A percentile compares a stretch with the other conserved stretches of the same genome.
Evolutionary conservation across 2,329 filamentous ascomycete species (phyloP).

Genomic region (Arthrocladium fulminans): DNA sequence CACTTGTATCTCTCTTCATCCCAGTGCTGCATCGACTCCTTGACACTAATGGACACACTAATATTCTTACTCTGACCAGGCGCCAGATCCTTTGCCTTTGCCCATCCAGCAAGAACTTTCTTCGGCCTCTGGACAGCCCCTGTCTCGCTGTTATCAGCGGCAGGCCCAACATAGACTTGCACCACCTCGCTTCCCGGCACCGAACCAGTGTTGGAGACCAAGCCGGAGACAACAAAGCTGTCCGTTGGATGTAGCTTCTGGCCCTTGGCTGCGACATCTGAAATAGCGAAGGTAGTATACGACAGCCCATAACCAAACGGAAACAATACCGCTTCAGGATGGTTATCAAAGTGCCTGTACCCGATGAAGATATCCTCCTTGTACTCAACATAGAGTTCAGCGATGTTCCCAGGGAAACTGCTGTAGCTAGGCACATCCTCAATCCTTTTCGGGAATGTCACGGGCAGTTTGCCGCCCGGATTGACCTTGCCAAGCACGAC

Average conservation of each 20-base stretch:
- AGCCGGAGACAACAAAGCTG: slow-evolving; percentile 27
- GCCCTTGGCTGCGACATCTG: slow-evolving; percentile 28
- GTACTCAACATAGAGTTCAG: slow-evolving; percentile 59
- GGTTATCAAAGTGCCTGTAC: slow-evolving; percentile 62
- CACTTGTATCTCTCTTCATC: slow-evolving; percentile 58
- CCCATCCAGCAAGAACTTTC: slow-evolving; percentile 51
- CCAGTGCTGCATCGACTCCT: slow-evolving; percentile 59
- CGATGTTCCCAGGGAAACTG: slow-evolving; percentile 52
- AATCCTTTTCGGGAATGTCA: slow-evolving; percentile 57
- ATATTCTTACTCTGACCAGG: slow-evolving; percentile 51
- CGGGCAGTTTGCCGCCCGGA: slow-evolving; percentile 60
- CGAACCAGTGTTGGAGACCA: slow-evolving; percentile 45
- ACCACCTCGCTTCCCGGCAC: slow-evolving; percentile 55
- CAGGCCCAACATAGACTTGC: slow-evolving; percentile 46
- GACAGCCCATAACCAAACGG: slow-evolving; percentile 66
- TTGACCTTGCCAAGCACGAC: slow-evolving; percentile 56
- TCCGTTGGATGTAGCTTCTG: slow-evolving; percentile 26
- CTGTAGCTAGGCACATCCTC: slow-evolving; percentile 62
- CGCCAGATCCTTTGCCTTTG: slow-evolving; percentile 53
- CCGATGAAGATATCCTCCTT: slow-evolving; percentile 66
- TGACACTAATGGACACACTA: slow-evolving; percentile 43
- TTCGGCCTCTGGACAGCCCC: slow-evolving; percentile 45
- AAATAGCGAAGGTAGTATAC: slow-evolving; percentile 59
- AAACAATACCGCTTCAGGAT: slow-evolving; percentile 53
- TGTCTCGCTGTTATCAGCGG: slow-evolving; percentile 29